phyloP scores from a whole-genome alignment of 768 basidiomycete genomes.

The Leccinum barrowsii region DNA sequence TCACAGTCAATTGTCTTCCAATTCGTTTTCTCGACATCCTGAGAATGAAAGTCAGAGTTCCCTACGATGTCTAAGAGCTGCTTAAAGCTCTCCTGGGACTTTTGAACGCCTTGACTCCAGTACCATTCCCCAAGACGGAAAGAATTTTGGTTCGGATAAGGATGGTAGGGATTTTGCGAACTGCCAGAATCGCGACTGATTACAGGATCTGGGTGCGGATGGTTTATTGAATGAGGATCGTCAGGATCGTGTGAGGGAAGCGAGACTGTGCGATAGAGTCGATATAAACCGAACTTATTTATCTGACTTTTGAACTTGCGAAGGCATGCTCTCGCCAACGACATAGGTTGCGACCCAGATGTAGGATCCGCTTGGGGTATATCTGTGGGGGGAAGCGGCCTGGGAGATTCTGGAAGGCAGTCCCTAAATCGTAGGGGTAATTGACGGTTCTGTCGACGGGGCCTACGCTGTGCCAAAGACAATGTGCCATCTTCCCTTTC shows the following conservation, averaged over 20 bases:
- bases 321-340: neutral
- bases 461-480: neutral
- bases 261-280: neutral
- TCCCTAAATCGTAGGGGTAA: too few species aligned
- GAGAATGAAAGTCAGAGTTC: neutral
- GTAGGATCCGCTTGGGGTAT: neutral
- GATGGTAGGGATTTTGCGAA: neutral
- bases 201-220: neutral
- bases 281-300: neutral
- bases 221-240: neutral
- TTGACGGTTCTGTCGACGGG: too few species aligned
- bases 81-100: neutral
- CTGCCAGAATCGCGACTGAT: neutral
- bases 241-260: neutral
- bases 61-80: neutral
- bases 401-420: too few species aligned
- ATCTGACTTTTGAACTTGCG: neutral
- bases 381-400: too few species aligned
- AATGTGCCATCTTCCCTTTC: neutral
- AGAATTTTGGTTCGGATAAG: neutral
- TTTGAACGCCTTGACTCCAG: neutral
- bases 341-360: neutral
- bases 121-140: neutral
- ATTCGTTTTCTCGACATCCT: neutral
- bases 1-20: neutral